These are phyloP conservation scores for Cryphonectria carpinicola DNA, from an alignment of 2,329 filamentous ascomycete species.

Conservation along the genomic window DNA sequence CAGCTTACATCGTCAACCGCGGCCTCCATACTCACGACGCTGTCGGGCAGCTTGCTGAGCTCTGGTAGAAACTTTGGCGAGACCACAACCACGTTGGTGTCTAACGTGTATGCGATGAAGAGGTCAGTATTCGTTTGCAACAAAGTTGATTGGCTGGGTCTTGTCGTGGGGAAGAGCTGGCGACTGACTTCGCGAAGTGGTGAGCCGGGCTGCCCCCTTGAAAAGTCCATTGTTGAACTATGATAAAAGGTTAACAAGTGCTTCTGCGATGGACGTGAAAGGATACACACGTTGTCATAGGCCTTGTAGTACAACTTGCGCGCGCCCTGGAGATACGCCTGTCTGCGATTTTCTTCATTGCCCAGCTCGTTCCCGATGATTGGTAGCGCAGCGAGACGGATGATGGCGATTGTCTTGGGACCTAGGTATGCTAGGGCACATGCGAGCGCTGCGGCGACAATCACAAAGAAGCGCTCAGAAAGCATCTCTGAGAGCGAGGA, in stretches of 20 bases:
- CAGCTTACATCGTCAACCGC: slow-evolving; percentile 15
- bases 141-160: too few species aligned
- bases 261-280: background rate
- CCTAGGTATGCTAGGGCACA: background rate
- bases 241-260: background rate
- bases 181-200: slow-evolving; percentile 13
- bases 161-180: background rate
- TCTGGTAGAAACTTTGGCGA: slow-evolving; percentile 11
- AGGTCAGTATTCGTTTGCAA: background rate
- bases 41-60: slow-evolving; percentile 13
- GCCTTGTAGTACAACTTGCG: slow-evolving; percentile 10
- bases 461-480: background rate
- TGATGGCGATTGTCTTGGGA: background rate
- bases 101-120: background rate
- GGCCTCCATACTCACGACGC: slow-evolving; percentile 15
- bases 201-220: background rate
- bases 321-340: slow-evolving; percentile 9
- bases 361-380: slow-evolving; percentile 1
- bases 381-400: slow-evolving; percentile 2
- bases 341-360: slow-evolving; percentile 10
- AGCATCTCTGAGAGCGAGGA: background rate
- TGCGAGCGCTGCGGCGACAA: background rate
- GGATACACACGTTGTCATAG: background rate
- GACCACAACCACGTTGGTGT: slow-evolving; percentile 4
- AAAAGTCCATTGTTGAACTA: slow-evolving; percentile 12